Conservation (phyloP, 31 red algal species). For the Asparagopsis taxiformis region DNA sequence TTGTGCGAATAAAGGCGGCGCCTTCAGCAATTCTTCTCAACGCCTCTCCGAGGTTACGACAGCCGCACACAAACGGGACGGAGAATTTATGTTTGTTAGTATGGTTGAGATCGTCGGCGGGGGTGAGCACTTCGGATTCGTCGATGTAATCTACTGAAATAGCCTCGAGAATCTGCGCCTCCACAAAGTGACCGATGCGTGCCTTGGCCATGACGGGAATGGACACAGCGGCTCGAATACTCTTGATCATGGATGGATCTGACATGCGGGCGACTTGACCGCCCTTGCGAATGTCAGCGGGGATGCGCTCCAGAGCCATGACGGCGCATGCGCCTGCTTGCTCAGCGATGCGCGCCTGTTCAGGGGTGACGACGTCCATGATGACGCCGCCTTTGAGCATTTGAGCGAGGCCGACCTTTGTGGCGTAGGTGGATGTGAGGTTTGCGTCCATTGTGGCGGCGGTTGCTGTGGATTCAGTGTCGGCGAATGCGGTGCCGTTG, state of each 20-base stretch:
- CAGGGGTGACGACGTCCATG: slow-evolving; percentile 99
- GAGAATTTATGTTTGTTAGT: slow-evolving; percentile 93
- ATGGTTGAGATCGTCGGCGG: slow-evolving; percentile 95
- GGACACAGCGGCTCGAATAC: slow-evolving; percentile 92
- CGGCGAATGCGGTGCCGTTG: slow-evolving; percentile 5
- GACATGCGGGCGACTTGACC: slow-evolving; percentile 94
- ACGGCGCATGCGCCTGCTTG: slow-evolving; percentile 96
- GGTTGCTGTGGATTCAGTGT: not conserved
- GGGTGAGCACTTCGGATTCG: slow-evolving; percentile 97
- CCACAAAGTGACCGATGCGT: slow-evolving; percentile 98
- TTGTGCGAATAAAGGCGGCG: slow-evolving; percentile 99
- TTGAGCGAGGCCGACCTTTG: slow-evolving; percentile 95
- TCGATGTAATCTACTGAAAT: slow-evolving; percentile 98
- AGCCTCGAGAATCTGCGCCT: slow-evolving; percentile 97
- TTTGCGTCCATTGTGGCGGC: too few species aligned
- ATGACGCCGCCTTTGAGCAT: slow-evolving; percentile 99
- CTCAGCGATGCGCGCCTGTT: slow-evolving; percentile 93
- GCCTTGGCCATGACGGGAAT: slow-evolving; percentile 99
- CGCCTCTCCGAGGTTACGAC: slow-evolving; percentile 97
- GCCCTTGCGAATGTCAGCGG: slow-evolving; percentile 91
- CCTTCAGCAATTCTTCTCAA: slow-evolving; percentile 91
- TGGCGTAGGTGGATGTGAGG: slow-evolving; percentile 49
- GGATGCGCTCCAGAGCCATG: slow-evolving; percentile 99
- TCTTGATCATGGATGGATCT: slow-evolving; percentile 82
- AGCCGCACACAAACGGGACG: slow-evolving; percentile 99